A percentile compares a stretch with the other conserved stretches of the same genome.
phyloP scores from a whole-genome alignment of 306 rosid genomes.

The Potentilla sterilis region DNA sequence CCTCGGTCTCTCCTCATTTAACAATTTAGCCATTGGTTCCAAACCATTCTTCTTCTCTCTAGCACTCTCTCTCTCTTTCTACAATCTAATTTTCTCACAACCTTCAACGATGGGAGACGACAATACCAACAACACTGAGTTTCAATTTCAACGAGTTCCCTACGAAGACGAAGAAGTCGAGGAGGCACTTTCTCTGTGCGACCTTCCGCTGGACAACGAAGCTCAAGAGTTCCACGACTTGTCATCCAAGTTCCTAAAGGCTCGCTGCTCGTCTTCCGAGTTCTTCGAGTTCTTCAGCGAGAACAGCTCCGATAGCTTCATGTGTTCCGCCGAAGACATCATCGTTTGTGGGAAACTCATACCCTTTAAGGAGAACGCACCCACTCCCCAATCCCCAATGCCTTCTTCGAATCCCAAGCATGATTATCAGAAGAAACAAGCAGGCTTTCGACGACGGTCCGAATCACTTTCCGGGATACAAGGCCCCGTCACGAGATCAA shows the following conservation, averaged over 20 bases:
- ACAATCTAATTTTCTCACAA: neutral
- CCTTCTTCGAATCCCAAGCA: neutral
- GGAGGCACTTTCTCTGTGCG: slow-evolving; percentile 60
- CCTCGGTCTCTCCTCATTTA: slow-evolving; percentile 11
- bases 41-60: neutral
- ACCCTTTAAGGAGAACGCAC: slow-evolving; percentile 35
- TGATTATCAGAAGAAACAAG: slow-evolving; percentile 9
- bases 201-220: slow-evolving; percentile 41
- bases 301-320: slow-evolving; percentile 37
- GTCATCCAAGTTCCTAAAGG: slow-evolving; percentile 11
- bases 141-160: neutral
- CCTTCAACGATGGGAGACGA: slow-evolving; percentile 8
- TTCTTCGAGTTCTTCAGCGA: slow-evolving; percentile 58
- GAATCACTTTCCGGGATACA: slow-evolving; percentile 45
- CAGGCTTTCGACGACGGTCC: slow-evolving; percentile 33
- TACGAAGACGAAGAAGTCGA: slow-evolving; percentile 23
- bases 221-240: slow-evolving; percentile 9
- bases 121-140: neutral
- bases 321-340: slow-evolving; percentile 64
- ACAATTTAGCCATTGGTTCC: neutral
- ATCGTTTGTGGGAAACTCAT: slow-evolving; percentile 57
- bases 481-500: slow-evolving; percentile 45
- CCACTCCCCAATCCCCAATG: neutral
- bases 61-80: neutral
- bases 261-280: slow-evolving; percentile 32